Evolutionary conservation across 2,329 filamentous ascomycete genomes (phyloP).

Genomic region (Trichoderma koningiopsis): DNA sequence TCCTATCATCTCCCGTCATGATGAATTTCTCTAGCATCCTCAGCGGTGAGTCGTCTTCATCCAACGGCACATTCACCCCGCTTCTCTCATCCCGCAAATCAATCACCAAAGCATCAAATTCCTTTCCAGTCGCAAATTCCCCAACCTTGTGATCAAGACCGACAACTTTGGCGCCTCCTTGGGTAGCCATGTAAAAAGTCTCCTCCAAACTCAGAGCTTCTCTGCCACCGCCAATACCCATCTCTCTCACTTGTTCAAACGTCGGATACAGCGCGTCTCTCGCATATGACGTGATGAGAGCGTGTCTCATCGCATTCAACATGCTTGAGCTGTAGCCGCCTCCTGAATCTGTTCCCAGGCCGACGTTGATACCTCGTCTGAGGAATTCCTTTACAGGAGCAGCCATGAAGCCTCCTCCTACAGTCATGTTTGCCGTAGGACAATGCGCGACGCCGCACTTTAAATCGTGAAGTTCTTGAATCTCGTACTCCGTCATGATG

Average conservation of each 20-base stretch:
- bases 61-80: constrained; percentile 55
- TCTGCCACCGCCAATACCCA: not conserved
- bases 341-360: constrained; percentile 65
- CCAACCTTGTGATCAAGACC: constrained; percentile 56
- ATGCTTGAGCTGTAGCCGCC: constrained; percentile 65
- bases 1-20: constrained; percentile 67
- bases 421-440: constrained; percentile 65
- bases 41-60: constrained; percentile 53
- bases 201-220: constrained; percentile 48
- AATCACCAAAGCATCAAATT: constrained; percentile 62
- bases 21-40: constrained; percentile 64
- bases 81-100: constrained; percentile 38
- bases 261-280: constrained; percentile 44
- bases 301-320: constrained; percentile 59
- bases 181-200: constrained; percentile 61
- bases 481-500: constrained; percentile 60
- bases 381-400: constrained; percentile 62
- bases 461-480: constrained; percentile 47
- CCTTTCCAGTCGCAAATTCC: constrained; percentile 59
- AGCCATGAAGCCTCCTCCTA: constrained; percentile 63
- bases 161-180: constrained; percentile 63
- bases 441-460: constrained; percentile 65
- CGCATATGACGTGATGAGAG: constrained; percentile 57
- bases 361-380: constrained; percentile 62
- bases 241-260: not conserved